phyloP scores from a whole-genome alignment of 495 filamentous ascomycete genomes.

The Aspergillus homomorphus region DNA sequence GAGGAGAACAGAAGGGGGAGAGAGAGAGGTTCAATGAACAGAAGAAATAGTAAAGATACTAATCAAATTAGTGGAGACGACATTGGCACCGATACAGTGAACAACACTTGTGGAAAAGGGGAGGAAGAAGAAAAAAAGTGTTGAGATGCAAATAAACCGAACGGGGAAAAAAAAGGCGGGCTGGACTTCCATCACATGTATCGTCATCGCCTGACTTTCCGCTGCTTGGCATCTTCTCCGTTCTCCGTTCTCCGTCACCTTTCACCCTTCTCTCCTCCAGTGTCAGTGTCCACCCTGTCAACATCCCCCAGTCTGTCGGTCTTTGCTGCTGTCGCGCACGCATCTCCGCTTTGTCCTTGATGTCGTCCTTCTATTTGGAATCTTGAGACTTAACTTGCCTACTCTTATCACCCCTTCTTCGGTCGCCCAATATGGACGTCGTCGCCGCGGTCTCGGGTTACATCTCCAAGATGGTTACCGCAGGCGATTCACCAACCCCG shows the following conservation, averaged over 20 bases:
- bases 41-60: not conserved
- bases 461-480: constrained; percentile 94
- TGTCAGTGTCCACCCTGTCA: not conserved
- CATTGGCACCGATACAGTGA: not conserved
- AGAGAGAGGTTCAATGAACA: constrained; percentile 5
- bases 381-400: constrained; percentile 1
- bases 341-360: not conserved
- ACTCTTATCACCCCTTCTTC: constrained; percentile 4
- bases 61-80: not conserved
- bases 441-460: constrained; percentile 90
- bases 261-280: not conserved
- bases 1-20: constrained; percentile 69
- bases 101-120: not conserved
- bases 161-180: constrained; percentile 9
- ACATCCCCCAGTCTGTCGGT: not conserved
- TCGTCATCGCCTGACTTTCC: not conserved
- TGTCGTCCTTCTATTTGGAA: not conserved
- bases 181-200: not conserved
- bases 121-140: constrained; percentile 12
- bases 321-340: not conserved
- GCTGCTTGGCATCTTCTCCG: not conserved
- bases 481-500: constrained; percentile 62
- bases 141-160: constrained; percentile 4
- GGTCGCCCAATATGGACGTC: constrained; percentile 70
- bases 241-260: not conserved